Base-by-base conservation (phyloP, 345 rosid species). In the Salix arbutifolia region DNA sequence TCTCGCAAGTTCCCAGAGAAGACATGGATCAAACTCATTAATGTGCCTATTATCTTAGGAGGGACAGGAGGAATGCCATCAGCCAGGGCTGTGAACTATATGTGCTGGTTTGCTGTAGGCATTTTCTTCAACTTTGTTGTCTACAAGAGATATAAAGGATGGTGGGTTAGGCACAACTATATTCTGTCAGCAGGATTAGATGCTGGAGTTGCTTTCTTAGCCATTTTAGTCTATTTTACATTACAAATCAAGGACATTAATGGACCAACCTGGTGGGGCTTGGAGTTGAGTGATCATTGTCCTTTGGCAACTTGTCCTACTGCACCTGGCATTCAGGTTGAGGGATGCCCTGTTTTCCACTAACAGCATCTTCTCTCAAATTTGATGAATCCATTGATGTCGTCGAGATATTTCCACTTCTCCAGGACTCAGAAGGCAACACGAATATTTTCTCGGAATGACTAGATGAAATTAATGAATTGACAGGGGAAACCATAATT, bases 201-300 rank as follows among this genome's bases (percentile, higher is more conserved):
- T 78, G 90, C 88, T 0, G 91, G 91, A 1, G 86, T 88, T 10
- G 89, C 90, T 25, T 89, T 89, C 84, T 74, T 84, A 85, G 89
- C 85, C 1, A 77, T 81, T 19, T 75, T 86, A 17, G 66, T 78
- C 77, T 83, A 83, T 62, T 86, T 81, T 60, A 64, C 83, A 4
- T 31, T 90, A 40, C 88, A 87, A 77, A 37, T 76, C 50, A 75
- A 42, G 37, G n/a, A 83, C 71, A 79, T 86, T 14, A 48, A 73
- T 9, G 89, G 89, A 58, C 82, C 84, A 42, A 79, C 46, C n/a
- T 87, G 91, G 91, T 86, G 89, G 92, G 93, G 90, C 38, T 70
- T 85, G 68, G 84, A 81, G 17, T 37, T 78, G 40, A 71, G 73
- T 26, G 89, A 89, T 66, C 90, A 89, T 35, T 89, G 88, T 61